Conservation (phyloP, 2,329 filamentous ascomycete species). For the Trichoderma koningiopsis region DNA sequence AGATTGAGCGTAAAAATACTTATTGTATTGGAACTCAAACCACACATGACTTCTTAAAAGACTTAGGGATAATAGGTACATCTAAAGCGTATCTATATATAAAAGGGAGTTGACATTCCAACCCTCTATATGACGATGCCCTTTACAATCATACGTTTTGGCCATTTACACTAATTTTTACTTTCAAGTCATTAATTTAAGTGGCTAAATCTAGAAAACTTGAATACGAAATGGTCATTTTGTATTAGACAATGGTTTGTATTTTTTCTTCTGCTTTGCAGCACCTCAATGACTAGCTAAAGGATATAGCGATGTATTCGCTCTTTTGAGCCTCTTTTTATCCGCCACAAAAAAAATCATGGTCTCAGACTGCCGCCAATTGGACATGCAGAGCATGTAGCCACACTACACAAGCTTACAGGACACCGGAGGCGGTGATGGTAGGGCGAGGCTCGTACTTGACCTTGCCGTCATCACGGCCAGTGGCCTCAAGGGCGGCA, state of each 20-base stretch:
- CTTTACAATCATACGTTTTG: neutral
- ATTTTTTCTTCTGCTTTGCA: constrained; percentile 21
- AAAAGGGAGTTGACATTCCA: neutral
- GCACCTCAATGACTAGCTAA: constrained; percentile 14
- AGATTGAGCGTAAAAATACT: constrained; percentile 3
- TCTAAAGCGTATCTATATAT: neutral
- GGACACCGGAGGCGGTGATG: constrained; percentile 57
- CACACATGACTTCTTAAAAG: neutral
- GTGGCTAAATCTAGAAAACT: no score
- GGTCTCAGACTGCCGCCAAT: constrained; percentile 18
- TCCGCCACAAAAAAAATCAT: constrained; percentile 3
- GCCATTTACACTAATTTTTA: neutral
- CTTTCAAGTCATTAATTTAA: no score
- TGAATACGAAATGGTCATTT: neutral
- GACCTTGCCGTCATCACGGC: constrained; percentile 56
- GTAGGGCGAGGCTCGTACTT: constrained; percentile 60
- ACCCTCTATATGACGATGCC: neutral
- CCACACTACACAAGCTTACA: constrained; percentile 41
- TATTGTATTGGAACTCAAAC: neutral
- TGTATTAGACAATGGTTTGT: constrained; percentile 2
- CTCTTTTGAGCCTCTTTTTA: constrained; percentile 1
- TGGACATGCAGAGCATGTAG: constrained; percentile 28
- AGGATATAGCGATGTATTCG: constrained; percentile 11
- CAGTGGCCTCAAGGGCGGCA: constrained; percentile 63
- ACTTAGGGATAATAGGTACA: neutral